phyloP scores from a whole-genome alignment of 2,329 filamentous ascomycete genomes.

The Cryoendolithus antarcticus region DNA sequence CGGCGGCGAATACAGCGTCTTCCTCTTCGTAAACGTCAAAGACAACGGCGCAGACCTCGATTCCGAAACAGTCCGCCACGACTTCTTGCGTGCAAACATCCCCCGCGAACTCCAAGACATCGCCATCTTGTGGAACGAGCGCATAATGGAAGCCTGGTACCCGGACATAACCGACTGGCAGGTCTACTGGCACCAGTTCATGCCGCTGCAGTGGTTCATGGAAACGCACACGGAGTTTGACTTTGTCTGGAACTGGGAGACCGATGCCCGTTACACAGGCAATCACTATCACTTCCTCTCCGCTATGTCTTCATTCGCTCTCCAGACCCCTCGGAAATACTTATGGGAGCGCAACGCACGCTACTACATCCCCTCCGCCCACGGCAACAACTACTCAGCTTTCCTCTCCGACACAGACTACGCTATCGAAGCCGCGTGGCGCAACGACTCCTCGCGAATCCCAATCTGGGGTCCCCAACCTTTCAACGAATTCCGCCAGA shows the following conservation, averaged over 20 bases:
- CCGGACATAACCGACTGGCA: conserved; percentile 37
- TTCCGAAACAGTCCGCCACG: conserved; percentile 46
- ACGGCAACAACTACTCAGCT: conserved; percentile 35
- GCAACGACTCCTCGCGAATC: conserved; percentile 33
- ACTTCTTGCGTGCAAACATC: conserved; percentile 49
- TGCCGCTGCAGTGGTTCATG: conserved; percentile 63
- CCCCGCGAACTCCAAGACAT: conserved; percentile 60
- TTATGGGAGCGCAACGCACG: conserved; percentile 47
- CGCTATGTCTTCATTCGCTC: conserved; percentile 44
- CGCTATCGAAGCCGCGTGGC: conserved; percentile 27
- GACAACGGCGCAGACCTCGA: conserved; percentile 47
- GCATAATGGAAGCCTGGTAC: conserved; percentile 36
- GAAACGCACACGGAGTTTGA: conserved; percentile 69
- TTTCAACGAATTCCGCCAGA: conserved; percentile 53
- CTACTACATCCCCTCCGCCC: conserved; percentile 42
- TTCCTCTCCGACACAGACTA: conserved; percentile 32
- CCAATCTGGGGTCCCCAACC: conserved; percentile 77
- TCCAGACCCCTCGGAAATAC: conserved; percentile 43
- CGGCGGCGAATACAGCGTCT: conserved; percentile 37
- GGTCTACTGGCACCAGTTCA: conserved; percentile 48
- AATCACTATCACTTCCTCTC: conserved; percentile 71
- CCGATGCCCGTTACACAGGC: conserved; percentile 66
- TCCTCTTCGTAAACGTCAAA: conserved; percentile 37
- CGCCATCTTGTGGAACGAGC: conserved; percentile 61
- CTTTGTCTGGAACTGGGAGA: conserved; percentile 76